These are phyloP conservation scores for Mikania micrantha DNA, from an alignment of 129 eudicot species.

Conservation along the genomic window DNA sequence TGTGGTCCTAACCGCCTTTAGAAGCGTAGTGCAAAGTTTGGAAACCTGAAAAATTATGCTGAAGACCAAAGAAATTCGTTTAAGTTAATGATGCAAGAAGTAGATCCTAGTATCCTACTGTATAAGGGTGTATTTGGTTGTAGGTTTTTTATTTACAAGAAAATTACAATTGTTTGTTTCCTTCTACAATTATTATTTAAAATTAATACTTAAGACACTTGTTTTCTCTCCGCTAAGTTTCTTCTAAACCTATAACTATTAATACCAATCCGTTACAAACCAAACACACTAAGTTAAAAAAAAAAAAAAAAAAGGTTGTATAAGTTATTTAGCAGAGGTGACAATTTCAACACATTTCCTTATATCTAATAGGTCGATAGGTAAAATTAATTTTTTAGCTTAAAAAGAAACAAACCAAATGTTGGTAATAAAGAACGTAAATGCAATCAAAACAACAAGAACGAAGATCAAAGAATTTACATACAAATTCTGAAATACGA, in stretches of 20 bases:
- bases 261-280: too few relatives aligned
- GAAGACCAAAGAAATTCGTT: slow-evolving; percentile 22
- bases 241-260: too few relatives aligned
- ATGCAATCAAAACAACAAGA: too few relatives aligned
- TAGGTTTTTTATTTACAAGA: too few relatives aligned
- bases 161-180: too few relatives aligned
- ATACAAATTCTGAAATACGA: too few relatives aligned
- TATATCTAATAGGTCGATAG: not conserved
- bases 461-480: too few relatives aligned
- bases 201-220: too few relatives aligned
- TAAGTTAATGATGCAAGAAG: slow-evolving; percentile 7
- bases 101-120: slow-evolving; percentile 18
- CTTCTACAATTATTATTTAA: too few relatives aligned
- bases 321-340: not conserved
- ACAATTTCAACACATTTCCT: not conserved
- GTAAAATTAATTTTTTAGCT: not conserved
- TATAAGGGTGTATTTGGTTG: too few relatives aligned
- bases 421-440: too few relatives aligned
- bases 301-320: not conserved
- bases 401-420: not conserved
- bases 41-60: slow-evolving; percentile 81
- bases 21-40: slow-evolving; percentile 82
- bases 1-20: slow-evolving; percentile 64
- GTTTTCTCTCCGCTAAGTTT: too few relatives aligned
- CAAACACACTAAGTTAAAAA: not conserved